A percentile compares a stretch with the other conserved stretches of the same genome.
phyloP scores from a whole-genome alignment of 1,139 yeast species.

The Suhomyces choctaworum region DNA sequence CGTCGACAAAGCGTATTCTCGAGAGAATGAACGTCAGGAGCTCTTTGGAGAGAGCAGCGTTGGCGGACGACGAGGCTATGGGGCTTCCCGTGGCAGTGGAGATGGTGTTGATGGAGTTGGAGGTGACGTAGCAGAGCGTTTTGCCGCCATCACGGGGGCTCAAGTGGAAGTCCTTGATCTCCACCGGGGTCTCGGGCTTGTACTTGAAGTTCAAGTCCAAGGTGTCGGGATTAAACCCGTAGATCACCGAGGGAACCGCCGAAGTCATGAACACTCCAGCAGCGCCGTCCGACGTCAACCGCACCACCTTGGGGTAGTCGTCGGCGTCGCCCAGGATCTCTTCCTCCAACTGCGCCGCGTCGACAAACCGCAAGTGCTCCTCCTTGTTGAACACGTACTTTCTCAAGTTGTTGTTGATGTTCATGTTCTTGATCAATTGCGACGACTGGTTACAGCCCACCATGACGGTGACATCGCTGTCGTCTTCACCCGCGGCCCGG shows the following conservation, averaged over 20 bases:
- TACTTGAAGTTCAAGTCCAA: conserved; percentile 47
- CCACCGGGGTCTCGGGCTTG: conserved; percentile 24
- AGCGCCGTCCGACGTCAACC: conserved; percentile 52
- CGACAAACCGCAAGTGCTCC: conserved; percentile 62
- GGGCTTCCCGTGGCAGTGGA: conserved; percentile 47
- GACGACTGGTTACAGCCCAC: conserved; percentile 75
- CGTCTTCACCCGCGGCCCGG: conserved; percentile 23
- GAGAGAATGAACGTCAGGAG: conserved; percentile 45
- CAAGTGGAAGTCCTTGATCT: conserved; percentile 39
- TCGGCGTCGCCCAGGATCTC: conserved; percentile 36
- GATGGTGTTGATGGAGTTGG: conserved; percentile 52
- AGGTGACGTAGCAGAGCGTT: conserved; percentile 58
- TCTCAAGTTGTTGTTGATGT: conserved; percentile 68
- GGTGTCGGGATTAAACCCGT: conserved; percentile 57
- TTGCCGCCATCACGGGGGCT: conserved; percentile 47
- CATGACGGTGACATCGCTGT: conserved; percentile 51
- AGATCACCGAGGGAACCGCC: conserved; percentile 55
- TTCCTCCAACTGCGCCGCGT: conserved; percentile 55
- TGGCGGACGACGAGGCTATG: conserved; percentile 33
- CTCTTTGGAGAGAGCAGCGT: conserved; percentile 23
- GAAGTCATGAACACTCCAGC: conserved; percentile 68
- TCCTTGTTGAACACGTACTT: conserved; percentile 57
- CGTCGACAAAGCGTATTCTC: conserved; percentile 59
- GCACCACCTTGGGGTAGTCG: conserved; percentile 61
- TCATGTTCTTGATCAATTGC: conserved; percentile 56